phyloP scores from a whole-genome alignment of 495 filamentous ascomycete species.

The Penicillium canescens region DNA sequence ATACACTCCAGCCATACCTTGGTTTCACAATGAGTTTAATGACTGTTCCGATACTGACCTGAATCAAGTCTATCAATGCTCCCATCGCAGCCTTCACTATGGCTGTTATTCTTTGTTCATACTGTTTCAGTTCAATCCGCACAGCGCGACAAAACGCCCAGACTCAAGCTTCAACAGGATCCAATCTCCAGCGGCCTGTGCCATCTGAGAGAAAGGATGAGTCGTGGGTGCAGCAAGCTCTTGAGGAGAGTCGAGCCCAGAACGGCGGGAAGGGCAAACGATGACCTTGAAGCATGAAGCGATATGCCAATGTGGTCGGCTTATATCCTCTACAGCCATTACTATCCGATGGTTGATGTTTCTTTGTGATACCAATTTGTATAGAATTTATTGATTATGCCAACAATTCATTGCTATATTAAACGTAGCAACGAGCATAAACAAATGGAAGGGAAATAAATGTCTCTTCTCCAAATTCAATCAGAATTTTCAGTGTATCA shows the following conservation, averaged over 20 bases:
- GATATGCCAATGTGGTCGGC: neutral
- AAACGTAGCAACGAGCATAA: neutral
- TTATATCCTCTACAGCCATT: neutral
- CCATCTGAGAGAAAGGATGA: constrained; percentile 16
- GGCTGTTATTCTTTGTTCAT: constrained; percentile 48
- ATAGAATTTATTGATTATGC: neutral
- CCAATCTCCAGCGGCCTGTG: constrained; percentile 6
- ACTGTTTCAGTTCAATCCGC: constrained; percentile 50
- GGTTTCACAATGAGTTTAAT: neutral
- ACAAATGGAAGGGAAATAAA: neutral
- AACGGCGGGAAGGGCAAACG: constrained; percentile 4
- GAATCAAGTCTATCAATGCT: constrained; percentile 42
- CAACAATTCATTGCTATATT: neutral
- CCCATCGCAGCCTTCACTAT: constrained; percentile 53
- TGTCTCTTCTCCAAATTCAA: constrained; percentile 23
- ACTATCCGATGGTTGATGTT: neutral
- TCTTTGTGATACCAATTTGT: neutral
- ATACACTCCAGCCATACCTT: neutral
- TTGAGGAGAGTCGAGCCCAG: constrained; percentile 32
- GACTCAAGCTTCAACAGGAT: neutral
- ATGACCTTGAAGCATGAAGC: neutral
- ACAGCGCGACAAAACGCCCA: constrained; percentile 43
- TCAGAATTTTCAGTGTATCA: constrained; percentile 54
- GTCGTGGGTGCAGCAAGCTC: constrained; percentile 39
- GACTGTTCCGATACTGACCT: constrained; percentile 1